These are phyloP conservation scores for Candida pini DNA, from an alignment of 805 yeast genomes.

Conservation along the genomic window DNA sequence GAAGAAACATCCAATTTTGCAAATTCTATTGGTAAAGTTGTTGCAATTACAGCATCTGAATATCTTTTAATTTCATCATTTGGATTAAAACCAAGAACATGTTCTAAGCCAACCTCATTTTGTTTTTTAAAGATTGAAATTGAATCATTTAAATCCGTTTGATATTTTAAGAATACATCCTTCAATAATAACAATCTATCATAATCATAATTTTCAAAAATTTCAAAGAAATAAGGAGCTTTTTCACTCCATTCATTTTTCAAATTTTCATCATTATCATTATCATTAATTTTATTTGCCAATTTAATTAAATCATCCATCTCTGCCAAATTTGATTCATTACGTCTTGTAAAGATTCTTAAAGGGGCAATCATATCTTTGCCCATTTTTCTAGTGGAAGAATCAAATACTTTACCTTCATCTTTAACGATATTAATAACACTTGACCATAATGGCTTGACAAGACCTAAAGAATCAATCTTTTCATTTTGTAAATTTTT, in stretches of 20 bases:
- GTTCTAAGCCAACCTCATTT: conserved; percentile 62
- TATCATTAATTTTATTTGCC: conserved; percentile 18
- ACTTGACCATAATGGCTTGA: conserved; percentile 39
- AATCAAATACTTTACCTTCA: conserved; percentile 39
- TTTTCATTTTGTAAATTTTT: conserved; percentile 41
- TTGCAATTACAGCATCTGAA: conserved; percentile 33
- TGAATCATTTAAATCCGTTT: conserved; percentile 54
- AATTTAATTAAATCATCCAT: conserved; percentile 31
- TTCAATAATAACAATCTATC: conserved; percentile 57
- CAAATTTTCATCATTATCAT: conserved; percentile 33
- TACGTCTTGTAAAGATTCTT: conserved; percentile 45
- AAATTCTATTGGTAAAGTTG: conserved; percentile 23
- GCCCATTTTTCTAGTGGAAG: conserved; percentile 48
- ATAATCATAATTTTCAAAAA: conserved; percentile 67
- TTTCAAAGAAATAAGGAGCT: conserved; percentile 72
- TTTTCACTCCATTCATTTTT: conserved; percentile 67
- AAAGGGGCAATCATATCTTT: conserved; percentile 53
- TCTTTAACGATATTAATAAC: conserved; percentile 34
- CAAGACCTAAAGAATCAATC: conserved; percentile 42
- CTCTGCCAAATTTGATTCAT: conserved; percentile 39
- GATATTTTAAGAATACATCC: conserved; percentile 59
- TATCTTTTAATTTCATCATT: conserved; percentile 53
- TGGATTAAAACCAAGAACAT: conserved; percentile 59
- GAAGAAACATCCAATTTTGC: conserved; percentile 10
- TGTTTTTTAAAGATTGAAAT: conserved; percentile 37